These are phyloP conservation scores for Myrmaecium sp. DNA, from an alignment of 2,329 filamentous ascomycete genomes.

Conservation along the genomic window DNA sequence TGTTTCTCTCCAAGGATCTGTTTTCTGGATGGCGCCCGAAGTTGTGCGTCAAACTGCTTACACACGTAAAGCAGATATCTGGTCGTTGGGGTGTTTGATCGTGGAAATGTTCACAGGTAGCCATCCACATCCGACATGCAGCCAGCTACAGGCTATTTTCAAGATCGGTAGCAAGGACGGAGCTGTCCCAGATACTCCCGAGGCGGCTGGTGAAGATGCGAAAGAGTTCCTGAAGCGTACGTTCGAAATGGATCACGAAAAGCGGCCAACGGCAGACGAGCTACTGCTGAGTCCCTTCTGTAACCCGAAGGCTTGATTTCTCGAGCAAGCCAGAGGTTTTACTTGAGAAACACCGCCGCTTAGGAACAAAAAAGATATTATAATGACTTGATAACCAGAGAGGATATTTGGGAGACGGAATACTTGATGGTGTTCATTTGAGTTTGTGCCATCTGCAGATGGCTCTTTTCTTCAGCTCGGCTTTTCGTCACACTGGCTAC, in stretches of 20 bases:
- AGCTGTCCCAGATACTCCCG: slow-evolving; percentile 75
- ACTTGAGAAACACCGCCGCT: too few species aligned
- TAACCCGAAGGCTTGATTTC: slow-evolving; percentile 45
- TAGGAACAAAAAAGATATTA: too few species aligned
- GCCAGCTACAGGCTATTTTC: slow-evolving; percentile 94
- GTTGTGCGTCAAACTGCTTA: slow-evolving; percentile 96
- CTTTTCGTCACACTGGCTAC: too few species aligned
- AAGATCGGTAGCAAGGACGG: slow-evolving; percentile 68
- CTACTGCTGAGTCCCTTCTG: slow-evolving; percentile 72
- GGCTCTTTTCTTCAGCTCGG: too few species aligned
- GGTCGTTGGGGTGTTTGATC: slow-evolving; percentile 89
- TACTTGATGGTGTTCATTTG: too few species aligned
- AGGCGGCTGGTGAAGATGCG: slow-evolving; percentile 70
- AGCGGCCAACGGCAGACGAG: slow-evolving; percentile 81
- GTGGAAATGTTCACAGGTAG: slow-evolving; percentile 98
- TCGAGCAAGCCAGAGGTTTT: too few species aligned
- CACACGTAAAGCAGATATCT: slow-evolving; percentile 96
- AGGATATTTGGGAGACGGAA: too few species aligned
- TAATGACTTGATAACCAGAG: too few species aligned
- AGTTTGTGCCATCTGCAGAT: too few species aligned
- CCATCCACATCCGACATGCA: slow-evolving; percentile 93
- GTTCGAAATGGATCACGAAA: slow-evolving; percentile 90
- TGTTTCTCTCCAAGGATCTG: slow-evolving; percentile 80
- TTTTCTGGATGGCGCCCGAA: slow-evolving; percentile 99
- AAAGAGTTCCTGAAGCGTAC: slow-evolving; percentile 70